A percentile compares a stretch with the other conserved stretches of the same genome.
Conservation (phyloP, 2,329 filamentous ascomycete genomes). For the Colletotrichum eremochloae region DNA sequence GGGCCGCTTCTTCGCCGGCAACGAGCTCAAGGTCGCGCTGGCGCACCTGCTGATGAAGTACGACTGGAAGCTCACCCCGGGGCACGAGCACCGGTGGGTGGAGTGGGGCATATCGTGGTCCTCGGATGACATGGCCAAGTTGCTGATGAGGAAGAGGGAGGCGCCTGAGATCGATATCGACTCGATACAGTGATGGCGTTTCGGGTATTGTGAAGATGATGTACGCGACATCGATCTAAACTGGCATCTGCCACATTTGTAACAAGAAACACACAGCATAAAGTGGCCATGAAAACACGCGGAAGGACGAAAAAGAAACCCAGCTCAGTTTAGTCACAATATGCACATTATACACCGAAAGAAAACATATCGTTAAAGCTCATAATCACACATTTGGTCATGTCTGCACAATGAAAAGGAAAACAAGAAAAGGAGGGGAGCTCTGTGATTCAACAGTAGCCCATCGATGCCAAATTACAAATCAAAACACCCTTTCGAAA, state of each 20-base stretch:
- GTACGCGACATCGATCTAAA: too few relatives aligned
- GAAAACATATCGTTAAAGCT: background rate
- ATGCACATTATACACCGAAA: background rate
- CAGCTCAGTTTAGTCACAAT: background rate
- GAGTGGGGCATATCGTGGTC: constrained; percentile 6
- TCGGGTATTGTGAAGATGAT: background rate
- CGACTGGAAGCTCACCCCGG: constrained; percentile 24
- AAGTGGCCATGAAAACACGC: background rate
- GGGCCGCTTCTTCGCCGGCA: constrained; percentile 60
- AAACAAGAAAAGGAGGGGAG: background rate
- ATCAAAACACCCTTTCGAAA: too few relatives aligned
- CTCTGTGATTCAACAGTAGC: background rate
- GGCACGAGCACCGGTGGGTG: constrained; percentile 19
- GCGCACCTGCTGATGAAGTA: constrained; percentile 38
- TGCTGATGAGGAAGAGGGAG: constrained; percentile 31
- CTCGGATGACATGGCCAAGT: constrained; percentile 18
- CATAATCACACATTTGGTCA: background rate
- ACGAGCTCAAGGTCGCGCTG: constrained; percentile 56
- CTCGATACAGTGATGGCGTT: background rate
- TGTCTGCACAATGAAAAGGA: background rate
- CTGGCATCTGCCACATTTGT: too few relatives aligned
- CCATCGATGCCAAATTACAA: accelerated
- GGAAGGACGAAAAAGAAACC: background rate
- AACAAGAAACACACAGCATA: too few relatives aligned
- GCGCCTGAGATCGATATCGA: constrained; percentile 36